Conservation (phyloP, 176 grass and related monocot genomes). For the Musa acuminata region DNA sequence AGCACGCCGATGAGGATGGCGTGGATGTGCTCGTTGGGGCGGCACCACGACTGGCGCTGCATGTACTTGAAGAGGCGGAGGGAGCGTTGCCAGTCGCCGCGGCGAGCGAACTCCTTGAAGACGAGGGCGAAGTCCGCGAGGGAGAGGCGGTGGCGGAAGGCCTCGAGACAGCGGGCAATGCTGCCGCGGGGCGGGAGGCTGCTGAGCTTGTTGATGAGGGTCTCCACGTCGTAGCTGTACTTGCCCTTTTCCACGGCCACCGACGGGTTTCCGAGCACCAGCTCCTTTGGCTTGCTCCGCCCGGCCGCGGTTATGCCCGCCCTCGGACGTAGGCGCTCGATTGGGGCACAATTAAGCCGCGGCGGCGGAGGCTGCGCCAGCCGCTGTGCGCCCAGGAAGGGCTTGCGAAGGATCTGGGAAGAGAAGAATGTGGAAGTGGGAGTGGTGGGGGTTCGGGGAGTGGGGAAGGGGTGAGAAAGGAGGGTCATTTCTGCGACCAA, state of each 20-base stretch:
- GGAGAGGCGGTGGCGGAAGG: constrained; percentile 60
- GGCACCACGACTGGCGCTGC: constrained; percentile 89
- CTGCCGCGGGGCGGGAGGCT: constrained; percentile 84
- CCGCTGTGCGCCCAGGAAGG: neutral
- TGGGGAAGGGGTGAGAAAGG: constrained; percentile 1
- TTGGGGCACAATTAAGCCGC: neutral
- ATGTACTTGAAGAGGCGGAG: constrained; percentile 97
- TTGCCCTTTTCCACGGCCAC: constrained; percentile 29
- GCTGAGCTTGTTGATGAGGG: constrained; percentile 72
- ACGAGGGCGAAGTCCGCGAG: constrained; percentile 65
- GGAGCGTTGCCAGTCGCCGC: constrained; percentile 92
- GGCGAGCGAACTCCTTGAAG: constrained; percentile 77
- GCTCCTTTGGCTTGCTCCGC: constrained; percentile 10
- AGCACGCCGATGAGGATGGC: constrained; percentile 85
- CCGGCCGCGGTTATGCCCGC: neutral
- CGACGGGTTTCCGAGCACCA: constrained; percentile 20
- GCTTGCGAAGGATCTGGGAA: neutral
- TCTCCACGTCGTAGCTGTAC: constrained; percentile 71
- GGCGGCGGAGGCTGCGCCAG: neutral
- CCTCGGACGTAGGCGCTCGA: neutral
- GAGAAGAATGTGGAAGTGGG: neutral
- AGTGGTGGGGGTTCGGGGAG: neutral
- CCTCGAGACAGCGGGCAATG: constrained; percentile 70
- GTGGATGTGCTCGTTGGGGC: constrained; percentile 95
- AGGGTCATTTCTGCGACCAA: neutral